Base-by-base conservation (phyloP, 2,329 filamentous ascomycete species). In the Tothia fuscella region DNA sequence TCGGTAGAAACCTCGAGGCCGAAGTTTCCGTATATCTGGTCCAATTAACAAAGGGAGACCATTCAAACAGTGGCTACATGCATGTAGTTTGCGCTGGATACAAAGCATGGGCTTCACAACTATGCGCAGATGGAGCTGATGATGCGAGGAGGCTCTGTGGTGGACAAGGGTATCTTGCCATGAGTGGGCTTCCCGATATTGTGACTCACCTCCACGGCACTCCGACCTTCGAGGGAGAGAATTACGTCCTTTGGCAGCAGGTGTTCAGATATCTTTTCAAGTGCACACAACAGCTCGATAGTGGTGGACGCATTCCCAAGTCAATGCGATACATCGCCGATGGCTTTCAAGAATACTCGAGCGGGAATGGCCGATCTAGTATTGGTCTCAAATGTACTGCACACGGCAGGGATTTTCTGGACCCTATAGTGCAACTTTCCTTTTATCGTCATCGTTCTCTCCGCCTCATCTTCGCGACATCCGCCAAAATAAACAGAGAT, bases 61-160 rank as follows among this genome's bases (percentile, higher is more conserved):
- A 69, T 50, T 59, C 60, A 4, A 58, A 60, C 3, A 51, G 72
- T 17, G 66, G 68, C 1, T 62, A 71, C 41, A 60, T 73, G 42
- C 70, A 74, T 46, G 67, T 65, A 28, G 65, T 68, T n/a, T 71
- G 66, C 3, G 69, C 66, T 3, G 69, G 69, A 2, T 49, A 73
- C 43, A 72, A 72, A 50, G 70, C 66, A 46, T 50, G 71, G 14
- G 71, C 68, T 44, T 72, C 69, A 0, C 68, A 61, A 41, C 54
- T 71, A 7, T 65, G 68, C 5, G 70, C 69, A 3, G 67, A 71
- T 49, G 68, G 69, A 0, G 72, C 72, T 37, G 61, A 62, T 42
- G 58, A 60, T 21, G 53, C 53, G 7, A 49, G 59, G 13, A 61
- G 56, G 48, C 48, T 53, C 26, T 61, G 60, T 40, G 61, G 61